Evolutionary conservation across 1,284 basidiomycete species (phyloP), one percentile per base, ranked within the genome.

Genomic region (Cutaneotrichosporon mucoides): DNA sequence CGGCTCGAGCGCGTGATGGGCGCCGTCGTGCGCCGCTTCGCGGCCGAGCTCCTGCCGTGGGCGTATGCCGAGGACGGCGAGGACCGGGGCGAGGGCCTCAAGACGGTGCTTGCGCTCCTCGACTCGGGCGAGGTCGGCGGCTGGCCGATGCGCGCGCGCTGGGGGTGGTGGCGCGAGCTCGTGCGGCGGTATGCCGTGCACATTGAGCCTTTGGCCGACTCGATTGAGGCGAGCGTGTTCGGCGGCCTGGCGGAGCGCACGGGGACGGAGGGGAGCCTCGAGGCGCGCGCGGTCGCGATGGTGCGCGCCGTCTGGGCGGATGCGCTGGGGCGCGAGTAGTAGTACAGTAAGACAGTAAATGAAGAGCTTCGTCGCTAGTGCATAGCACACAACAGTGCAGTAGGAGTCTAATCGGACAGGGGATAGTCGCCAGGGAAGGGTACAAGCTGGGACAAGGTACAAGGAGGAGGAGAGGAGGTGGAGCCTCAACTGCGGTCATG

Each of bases 81-180:
- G 24, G 24, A 24, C 24, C 24, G 24, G 33, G 58, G 58, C 42
- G 61, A 61, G 47, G 74, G 73, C 9, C 64, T 77, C 49, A 71
- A 70, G 55, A 61, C 65, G 8, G 72, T 74, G 2, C 63, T 76
- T 47, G 67, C 65, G 36, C 64, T 76, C 4, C 53, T 72, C 8
- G 72, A 73, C 43, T 65, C 64, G 24, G 73, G 70, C 10, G 70
- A 71, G 59, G 65, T 69, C 11, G 72, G 68, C 37, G 65, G 62
- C 24, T 77, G 75, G 75, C 61, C 67, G 24, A 67, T 70, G 11
- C 59, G 74, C 55, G 72, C 72, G 5, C 67, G 67, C 34, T 70
- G 61, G 47, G 76, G 75, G 0, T 79, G 75, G 74, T 77, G 67
- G 60, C 69, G 70, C 52, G 72, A 79, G 61, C 77, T 75, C 65